Conservation (phyloP, 129 eudicot genomes). For the Centella asiatica region DNA sequence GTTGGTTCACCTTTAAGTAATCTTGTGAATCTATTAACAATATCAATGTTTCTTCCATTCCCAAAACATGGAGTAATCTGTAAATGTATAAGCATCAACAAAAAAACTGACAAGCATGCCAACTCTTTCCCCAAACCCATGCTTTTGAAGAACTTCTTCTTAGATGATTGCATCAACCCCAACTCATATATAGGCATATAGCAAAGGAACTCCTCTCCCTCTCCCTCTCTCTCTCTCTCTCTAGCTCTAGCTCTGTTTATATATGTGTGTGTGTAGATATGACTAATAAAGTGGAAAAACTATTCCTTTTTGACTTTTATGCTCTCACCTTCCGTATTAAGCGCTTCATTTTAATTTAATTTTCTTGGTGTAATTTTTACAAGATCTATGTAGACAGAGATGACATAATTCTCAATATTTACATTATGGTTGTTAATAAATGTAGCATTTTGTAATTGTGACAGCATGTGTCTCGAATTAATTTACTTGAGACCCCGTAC, state of each 20-base stretch:
- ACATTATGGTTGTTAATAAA: too few species aligned
- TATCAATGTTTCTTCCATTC: background rate
- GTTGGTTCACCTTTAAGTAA: background rate
- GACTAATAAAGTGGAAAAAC: background rate
- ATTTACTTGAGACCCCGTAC: too few species aligned
- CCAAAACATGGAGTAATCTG: conserved; percentile 18
- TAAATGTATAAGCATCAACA: conserved; percentile 21
- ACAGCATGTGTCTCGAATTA: too few species aligned
- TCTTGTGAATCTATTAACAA: conserved; percentile 19
- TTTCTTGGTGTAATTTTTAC: too few species aligned
- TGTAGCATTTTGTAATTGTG: too few species aligned
- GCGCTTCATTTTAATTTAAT: too few species aligned
- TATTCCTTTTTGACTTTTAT: background rate
- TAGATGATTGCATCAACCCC: too few species aligned
- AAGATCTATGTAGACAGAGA: too few species aligned
- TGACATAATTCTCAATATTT: too few species aligned
- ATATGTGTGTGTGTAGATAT: background rate
- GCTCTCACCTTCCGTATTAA: too few species aligned
- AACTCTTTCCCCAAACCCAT: conserved; percentile 19
- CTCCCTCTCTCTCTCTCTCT: background rate
- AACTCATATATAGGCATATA: background rate
- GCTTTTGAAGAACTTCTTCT: background rate
- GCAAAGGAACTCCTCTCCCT: conserved; percentile 3
- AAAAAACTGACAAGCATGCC: conserved; percentile 23
- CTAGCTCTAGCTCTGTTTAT: background rate